Evolutionary conservation across 73 alveolate genomes (phyloP).

Genomic region (Tetrahymena thermophila): DNA sequence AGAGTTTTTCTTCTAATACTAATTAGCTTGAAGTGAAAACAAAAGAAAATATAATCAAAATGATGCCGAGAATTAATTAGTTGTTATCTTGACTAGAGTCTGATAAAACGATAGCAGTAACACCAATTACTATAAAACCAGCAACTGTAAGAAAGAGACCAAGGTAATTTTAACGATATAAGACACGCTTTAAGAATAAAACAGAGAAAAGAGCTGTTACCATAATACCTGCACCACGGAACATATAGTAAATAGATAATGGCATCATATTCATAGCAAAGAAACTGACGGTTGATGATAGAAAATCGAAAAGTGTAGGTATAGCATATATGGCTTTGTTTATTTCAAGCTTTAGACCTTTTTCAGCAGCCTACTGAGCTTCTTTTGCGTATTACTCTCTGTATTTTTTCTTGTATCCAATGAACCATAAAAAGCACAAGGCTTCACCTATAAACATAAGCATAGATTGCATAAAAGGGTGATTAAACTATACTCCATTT

Average conservation of each 20-base stretch:
- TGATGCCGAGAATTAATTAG: background rate
- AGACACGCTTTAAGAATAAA: constrained; percentile 61
- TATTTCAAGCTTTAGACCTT: constrained; percentile 4
- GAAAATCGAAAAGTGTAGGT: constrained; percentile 78
- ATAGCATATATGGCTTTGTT: constrained; percentile 27
- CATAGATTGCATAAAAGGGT: constrained; percentile 57
- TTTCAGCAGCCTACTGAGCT: constrained; percentile 1
- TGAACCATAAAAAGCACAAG: constrained; percentile 34
- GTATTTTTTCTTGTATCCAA: constrained; percentile 7
- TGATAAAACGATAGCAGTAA: constrained; percentile 33
- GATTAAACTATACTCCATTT: constrained; percentile 45
- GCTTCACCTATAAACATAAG: constrained; percentile 64
- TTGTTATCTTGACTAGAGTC: constrained; percentile 18
- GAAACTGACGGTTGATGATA: constrained; percentile 67
- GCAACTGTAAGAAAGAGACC: constrained; percentile 61
- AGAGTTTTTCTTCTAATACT: constrained; percentile 75
- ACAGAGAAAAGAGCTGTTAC: constrained; percentile 67
- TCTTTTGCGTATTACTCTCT: background rate
- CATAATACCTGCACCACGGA: constrained; percentile 85
- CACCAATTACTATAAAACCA: constrained; percentile 78
- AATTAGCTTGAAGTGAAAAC: constrained; percentile 64
- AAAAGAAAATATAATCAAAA: constrained; percentile 29
- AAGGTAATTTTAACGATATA: constrained; percentile 53
- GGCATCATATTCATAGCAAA: constrained; percentile 75
- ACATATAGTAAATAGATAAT: constrained; percentile 87